These are phyloP conservation scores for Trichoderma koningiopsis DNA, from an alignment of 2,329 filamentous ascomycete genomes.

Conservation along the genomic window DNA sequence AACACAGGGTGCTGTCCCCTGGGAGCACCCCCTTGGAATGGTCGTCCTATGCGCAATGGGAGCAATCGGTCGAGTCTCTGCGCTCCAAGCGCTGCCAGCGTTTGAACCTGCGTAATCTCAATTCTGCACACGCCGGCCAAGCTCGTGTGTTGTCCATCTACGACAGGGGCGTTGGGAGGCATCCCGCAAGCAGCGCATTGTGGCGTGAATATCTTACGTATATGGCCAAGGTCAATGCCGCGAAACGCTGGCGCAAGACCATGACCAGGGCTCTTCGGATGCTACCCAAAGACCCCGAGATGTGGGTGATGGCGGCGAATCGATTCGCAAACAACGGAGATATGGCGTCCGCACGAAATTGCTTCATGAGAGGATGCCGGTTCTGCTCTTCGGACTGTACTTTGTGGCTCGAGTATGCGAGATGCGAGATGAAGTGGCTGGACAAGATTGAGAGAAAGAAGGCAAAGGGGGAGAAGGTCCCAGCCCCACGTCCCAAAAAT, in stretches of 20 bases:
- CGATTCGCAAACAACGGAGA: constrained; percentile 79
- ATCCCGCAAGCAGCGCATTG: constrained; percentile 76
- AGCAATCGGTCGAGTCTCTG: constrained; percentile 70
- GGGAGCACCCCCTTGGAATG: constrained; percentile 78
- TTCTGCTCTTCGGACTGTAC: constrained; percentile 77
- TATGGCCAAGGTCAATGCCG: constrained; percentile 67
- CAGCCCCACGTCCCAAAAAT: constrained; percentile 49
- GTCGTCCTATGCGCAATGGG: constrained; percentile 77
- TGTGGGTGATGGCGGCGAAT: constrained; percentile 86
- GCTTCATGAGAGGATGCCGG: constrained; percentile 83
- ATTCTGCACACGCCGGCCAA: constrained; percentile 71
- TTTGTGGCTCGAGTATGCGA: constrained; percentile 88
- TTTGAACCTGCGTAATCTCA: constrained; percentile 69
- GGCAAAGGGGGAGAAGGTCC: constrained; percentile 48
- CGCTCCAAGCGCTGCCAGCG: constrained; percentile 81
- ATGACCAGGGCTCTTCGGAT: constrained; percentile 74
- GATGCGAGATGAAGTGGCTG: constrained; percentile 90
- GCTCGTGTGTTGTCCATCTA: constrained; percentile 86
- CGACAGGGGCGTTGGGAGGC: constrained; percentile 81
- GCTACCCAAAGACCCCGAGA: constrained; percentile 77
- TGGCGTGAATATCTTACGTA: constrained; percentile 93
- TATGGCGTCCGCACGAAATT: constrained; percentile 81
- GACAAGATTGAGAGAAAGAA: constrained; percentile 75
- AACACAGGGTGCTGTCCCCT: constrained; percentile 84
- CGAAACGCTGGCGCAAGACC: constrained; percentile 65